Evolutionary conservation across 2,329 filamentous ascomycete genomes (phyloP).

Genomic region (Botrytis deweyae): DNA sequence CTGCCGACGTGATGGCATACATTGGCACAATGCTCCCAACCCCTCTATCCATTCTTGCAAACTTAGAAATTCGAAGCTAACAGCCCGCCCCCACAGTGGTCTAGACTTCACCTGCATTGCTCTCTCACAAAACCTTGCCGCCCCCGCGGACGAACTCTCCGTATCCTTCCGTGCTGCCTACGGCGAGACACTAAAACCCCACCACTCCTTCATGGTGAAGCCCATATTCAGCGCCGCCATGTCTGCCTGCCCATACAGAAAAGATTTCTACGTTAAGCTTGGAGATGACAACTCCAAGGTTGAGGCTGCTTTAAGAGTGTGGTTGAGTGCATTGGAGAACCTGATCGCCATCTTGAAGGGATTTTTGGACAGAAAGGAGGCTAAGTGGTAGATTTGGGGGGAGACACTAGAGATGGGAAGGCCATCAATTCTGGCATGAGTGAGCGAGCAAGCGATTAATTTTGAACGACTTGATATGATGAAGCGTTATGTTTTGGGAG

Average conservation of each 20-base stretch:
- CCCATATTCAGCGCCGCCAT: conserved; percentile 92
- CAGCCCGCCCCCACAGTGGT: conserved; percentile 54
- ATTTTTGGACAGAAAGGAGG: conserved; percentile 56
- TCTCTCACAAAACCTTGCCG: conserved; percentile 72
- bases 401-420: neutral
- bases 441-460: conserved; percentile 12
- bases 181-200: conserved; percentile 80
- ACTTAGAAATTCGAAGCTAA: neutral
- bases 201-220: conserved; percentile 88
- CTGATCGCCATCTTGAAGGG: conserved; percentile 72
- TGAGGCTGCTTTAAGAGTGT: conserved; percentile 61
- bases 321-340: conserved; percentile 76
- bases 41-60: too few relatives aligned
- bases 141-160: conserved; percentile 71
- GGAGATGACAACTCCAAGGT: conserved; percentile 66
- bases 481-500: neutral
- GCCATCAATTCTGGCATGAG: neutral
- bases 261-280: conserved; percentile 89
- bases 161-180: conserved; percentile 87
- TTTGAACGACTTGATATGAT: conserved; percentile 5
- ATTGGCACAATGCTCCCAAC: neutral
- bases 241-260: conserved; percentile 87
- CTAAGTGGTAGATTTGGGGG: conserved; percentile 38
- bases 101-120: conserved; percentile 91
- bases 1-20: neutral